Evolutionary conservation across 306 rosid species (phyloP), one percentile per base, ranked within the genome.

Genomic region (Inga laurina): DNA sequence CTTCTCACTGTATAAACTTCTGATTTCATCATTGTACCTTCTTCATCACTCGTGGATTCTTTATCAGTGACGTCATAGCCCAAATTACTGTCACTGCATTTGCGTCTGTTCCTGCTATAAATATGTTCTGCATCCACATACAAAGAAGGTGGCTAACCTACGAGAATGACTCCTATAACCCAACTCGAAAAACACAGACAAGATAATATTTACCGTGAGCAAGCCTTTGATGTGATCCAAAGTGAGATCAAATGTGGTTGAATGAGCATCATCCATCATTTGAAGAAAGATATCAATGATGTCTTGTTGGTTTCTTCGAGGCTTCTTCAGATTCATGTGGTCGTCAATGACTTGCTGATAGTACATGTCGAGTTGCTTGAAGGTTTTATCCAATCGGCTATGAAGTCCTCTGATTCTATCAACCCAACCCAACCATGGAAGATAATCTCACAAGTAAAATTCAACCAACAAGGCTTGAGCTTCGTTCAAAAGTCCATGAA

Each of bases 91-190:
- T 71, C 27, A 74, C 82, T 16, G 86, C 39, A 64, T 7, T 11
- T 1, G 90, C 39, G 74, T 84, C 88, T 64, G 90, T 84, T 79
- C 88, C 90, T 4, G 86, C 90, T 52, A 76, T 15, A 48, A 85
- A 85, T 12, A 87, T 79, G 72, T 87, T 79, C 90, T 87, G 85
- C 83, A 85, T 3, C 21, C 57, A 64, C 19, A 32, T 16, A 18
- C n/a, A 66, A 74, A 74, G 37, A 75, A 57, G 48, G 49, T 46
- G 18, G n/a, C 45, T 27, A 66, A 67, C 7, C 12, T 18, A 0
- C 10, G 39, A 15, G 7, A 59, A 22, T 22, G 34, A 59, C 66
- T 22, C 14, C 5, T 59, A 59, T 22, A 59, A 22, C 10, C 5
- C 34, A 59, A 22, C 5, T 12, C 14, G 24, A 10, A 10, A 59